Conservation (phyloP, 192 early-diverging fungal species). For the Piromyces finnis region DNA sequence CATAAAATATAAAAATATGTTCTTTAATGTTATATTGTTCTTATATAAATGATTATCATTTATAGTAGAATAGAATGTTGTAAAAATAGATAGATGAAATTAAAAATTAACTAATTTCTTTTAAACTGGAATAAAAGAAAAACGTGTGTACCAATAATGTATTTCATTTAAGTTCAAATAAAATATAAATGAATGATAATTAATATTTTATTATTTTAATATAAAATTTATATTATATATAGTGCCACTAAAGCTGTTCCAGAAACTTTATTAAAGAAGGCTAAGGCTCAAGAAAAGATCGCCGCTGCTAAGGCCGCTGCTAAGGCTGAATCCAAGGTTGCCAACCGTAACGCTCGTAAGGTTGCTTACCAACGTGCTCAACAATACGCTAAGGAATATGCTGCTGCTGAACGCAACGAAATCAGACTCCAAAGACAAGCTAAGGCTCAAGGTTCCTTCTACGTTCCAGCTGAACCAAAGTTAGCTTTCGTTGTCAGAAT, state of each 20-base stretch:
- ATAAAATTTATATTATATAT: neutral
- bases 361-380: conserved; percentile 99
- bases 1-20: neutral
- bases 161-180: too few relatives aligned
- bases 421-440: conserved; percentile 86
- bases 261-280: conserved; percentile 78
- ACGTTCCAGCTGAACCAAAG: conserved; percentile 89
- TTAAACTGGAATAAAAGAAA: neutral
- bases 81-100: neutral
- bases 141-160: neutral
- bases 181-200: too few relatives aligned
- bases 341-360: conserved; percentile 52
- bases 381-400: conserved; percentile 97
- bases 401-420: conserved; percentile 67
- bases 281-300: conserved; percentile 54
- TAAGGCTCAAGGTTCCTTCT: conserved; percentile 76
- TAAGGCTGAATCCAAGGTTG: conserved; percentile 22
- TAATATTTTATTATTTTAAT: too few relatives aligned
- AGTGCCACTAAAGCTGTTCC: conserved; percentile 22
- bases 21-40: neutral
- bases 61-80: neutral
- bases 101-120: neutral
- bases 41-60: neutral
- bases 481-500: conserved; percentile 96
- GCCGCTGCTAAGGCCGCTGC: conserved; percentile 36